Evolutionary conservation across 2,329 filamentous ascomycete species (phyloP).

Genomic region (Xenoacremonium recifei): DNA sequence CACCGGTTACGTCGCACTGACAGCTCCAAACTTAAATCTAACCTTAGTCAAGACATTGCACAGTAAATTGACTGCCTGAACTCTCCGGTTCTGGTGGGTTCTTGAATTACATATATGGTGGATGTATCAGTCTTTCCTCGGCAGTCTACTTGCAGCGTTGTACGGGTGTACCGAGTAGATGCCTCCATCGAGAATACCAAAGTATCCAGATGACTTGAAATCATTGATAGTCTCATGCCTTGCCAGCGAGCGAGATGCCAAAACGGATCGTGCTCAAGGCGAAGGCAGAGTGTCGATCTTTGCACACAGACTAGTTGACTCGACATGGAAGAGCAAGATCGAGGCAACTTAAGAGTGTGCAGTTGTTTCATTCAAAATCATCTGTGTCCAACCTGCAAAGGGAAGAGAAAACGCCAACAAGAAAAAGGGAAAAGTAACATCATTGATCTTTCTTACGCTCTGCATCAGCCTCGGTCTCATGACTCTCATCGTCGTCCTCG

Average conservation of each 20-base stretch:
- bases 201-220: constrained; percentile 24
- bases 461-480: constrained; percentile 49
- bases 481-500: constrained; percentile 53
- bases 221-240: constrained; percentile 32
- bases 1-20: too few relatives aligned
- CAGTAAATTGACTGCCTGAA: too few relatives aligned
- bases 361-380: constrained; percentile 34
- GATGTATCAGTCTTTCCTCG: constrained; percentile 31
- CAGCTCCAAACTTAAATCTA: too few relatives aligned
- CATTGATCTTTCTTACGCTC: constrained; percentile 33
- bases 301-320: constrained; percentile 98
- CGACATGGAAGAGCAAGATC: constrained; percentile 70
- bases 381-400: background rate
- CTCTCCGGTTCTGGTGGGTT: too few relatives aligned
- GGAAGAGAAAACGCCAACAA: background rate
- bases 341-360: constrained; percentile 99
- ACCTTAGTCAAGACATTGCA: too few relatives aligned
- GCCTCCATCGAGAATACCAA: constrained; percentile 30
- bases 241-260: constrained; percentile 37
- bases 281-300: constrained; percentile 59
- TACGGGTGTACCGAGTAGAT: constrained; percentile 35
- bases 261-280: constrained; percentile 50
- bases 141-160: constrained; percentile 27
- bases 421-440: constrained; percentile 9
- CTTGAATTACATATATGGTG: too few relatives aligned